Evolutionary conservation across 2,329 filamentous ascomycete genomes (phyloP).

Genomic region (Colletotrichum sp.): DNA sequence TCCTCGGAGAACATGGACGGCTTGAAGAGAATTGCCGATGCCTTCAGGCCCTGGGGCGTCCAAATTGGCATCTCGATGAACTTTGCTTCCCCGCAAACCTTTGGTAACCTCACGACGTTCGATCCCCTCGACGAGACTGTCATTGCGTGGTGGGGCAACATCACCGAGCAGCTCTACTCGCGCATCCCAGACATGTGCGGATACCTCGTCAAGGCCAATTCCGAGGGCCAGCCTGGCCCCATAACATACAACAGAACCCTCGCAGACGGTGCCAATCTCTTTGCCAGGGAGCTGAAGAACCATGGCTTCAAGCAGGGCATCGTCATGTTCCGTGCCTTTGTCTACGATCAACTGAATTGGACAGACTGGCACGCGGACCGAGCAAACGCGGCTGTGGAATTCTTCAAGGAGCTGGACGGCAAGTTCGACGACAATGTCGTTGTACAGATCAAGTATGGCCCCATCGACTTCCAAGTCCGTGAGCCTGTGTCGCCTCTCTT

Average conservation of each 20-base stretch:
- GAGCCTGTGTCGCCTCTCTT: constrained; percentile 72
- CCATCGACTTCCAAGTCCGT: constrained; percentile 76
- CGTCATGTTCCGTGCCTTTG: constrained; percentile 75
- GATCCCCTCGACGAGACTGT: constrained; percentile 68
- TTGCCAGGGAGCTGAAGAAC: constrained; percentile 62
- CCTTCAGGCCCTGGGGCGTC: constrained; percentile 71
- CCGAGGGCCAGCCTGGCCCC: constrained; percentile 74
- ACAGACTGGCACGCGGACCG: constrained; percentile 70
- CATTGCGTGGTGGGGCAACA: constrained; percentile 65
- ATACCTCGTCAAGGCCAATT: constrained; percentile 74
- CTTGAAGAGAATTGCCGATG: constrained; percentile 65
- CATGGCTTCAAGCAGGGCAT: constrained; percentile 55
- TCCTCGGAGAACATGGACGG: constrained; percentile 64
- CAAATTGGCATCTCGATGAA: constrained; percentile 70
- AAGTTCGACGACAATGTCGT: constrained; percentile 74
- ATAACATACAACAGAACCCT: constrained; percentile 73
- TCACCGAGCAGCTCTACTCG: constrained; percentile 64
- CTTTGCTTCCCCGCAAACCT: constrained; percentile 66
- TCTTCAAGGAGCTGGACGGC: constrained; percentile 67
- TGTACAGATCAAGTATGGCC: constrained; percentile 76
- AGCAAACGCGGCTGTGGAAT: constrained; percentile 73
- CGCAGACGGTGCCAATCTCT: constrained; percentile 71
- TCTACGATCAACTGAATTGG: constrained; percentile 65
- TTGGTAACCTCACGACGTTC: constrained; percentile 64
- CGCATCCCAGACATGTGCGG: constrained; percentile 71